Evolutionary conservation across 129 eudicot species (phyloP).

Genomic region (Flaveria linearis): DNA sequence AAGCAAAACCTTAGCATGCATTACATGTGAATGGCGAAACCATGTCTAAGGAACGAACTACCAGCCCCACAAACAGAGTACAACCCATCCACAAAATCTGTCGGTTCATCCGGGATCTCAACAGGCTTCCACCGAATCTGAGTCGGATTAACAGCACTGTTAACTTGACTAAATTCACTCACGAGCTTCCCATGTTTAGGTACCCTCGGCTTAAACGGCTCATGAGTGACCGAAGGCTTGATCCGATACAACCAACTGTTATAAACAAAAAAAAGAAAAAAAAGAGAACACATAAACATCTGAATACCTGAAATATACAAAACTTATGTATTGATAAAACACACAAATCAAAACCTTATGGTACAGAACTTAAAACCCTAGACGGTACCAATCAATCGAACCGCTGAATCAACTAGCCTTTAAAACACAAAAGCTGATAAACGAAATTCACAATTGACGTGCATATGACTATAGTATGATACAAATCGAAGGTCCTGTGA

Average conservation of each 20-base stretch:
- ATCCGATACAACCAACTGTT: conserved; percentile 90
- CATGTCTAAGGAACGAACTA: conserved; percentile 92
- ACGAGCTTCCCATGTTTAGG: conserved; percentile 74
- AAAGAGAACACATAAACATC: background rate
- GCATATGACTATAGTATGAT: background rate
- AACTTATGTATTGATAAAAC: background rate
- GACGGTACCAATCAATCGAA: background rate
- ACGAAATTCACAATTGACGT: background rate
- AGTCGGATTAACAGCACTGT: conserved; percentile 81
- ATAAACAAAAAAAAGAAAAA: conserved; percentile 7
- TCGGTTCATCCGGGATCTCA: conserved; percentile 57
- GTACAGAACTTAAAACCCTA: background rate
- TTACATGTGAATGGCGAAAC: conserved; percentile 97
- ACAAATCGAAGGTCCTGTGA: background rate
- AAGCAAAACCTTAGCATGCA: conserved; percentile 20
- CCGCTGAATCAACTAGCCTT: background rate
- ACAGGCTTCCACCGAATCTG: conserved; percentile 92
- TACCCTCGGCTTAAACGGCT: conserved; percentile 72
- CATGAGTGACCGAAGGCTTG: conserved; percentile 97
- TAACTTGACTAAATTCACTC: conserved; percentile 76
- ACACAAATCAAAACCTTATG: background rate
- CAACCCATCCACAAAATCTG: conserved; percentile 79
- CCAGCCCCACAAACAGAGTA: conserved; percentile 96
- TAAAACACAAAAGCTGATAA: too few species aligned
- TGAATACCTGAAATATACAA: background rate